Evolutionary conservation across 257 asterid genomes (phyloP).

Genomic region (Fraxinus excelsior): DNA sequence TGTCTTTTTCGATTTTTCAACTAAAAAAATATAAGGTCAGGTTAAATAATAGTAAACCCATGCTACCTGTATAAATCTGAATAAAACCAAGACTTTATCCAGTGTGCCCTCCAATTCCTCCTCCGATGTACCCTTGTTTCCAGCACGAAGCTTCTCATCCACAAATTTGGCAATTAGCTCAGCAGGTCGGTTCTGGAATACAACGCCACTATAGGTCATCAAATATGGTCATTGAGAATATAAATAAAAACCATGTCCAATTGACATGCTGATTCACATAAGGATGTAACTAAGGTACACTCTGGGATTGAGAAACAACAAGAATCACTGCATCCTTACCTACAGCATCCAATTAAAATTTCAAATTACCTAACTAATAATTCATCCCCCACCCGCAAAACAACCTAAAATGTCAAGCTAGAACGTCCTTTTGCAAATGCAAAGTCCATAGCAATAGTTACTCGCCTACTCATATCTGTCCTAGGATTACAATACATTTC

Average conservation of each 20-base stretch:
- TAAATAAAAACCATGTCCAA: neutral
- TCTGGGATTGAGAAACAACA: neutral
- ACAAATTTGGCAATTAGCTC: conserved; percentile 95
- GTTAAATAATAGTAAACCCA: neutral
- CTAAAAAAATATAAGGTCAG: neutral
- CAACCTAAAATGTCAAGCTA: neutral
- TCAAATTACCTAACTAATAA: neutral
- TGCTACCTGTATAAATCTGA: conserved; percentile 92
- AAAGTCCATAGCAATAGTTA: neutral
- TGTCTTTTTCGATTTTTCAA: neutral
- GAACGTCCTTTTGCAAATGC: neutral
- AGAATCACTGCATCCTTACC: neutral
- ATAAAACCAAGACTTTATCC: conserved; percentile 91
- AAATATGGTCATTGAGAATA: neutral
- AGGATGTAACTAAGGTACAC: neutral
- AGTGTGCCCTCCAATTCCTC: conserved; percentile 98
- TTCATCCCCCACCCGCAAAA: neutral
- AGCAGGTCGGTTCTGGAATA: conserved; percentile 87
- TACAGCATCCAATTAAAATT: neutral
- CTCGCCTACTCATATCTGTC: neutral
- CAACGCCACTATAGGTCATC: neutral
- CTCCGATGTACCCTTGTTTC: conserved; percentile 98
- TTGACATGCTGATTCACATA: neutral
- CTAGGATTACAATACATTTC: neutral
- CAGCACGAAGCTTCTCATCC: conserved; percentile 98